A percentile compares a stretch with the other conserved stretches of the same genome.
phyloP scores from a whole-genome alignment of 345 rosid species.

The Rhizophora mangle region DNA sequence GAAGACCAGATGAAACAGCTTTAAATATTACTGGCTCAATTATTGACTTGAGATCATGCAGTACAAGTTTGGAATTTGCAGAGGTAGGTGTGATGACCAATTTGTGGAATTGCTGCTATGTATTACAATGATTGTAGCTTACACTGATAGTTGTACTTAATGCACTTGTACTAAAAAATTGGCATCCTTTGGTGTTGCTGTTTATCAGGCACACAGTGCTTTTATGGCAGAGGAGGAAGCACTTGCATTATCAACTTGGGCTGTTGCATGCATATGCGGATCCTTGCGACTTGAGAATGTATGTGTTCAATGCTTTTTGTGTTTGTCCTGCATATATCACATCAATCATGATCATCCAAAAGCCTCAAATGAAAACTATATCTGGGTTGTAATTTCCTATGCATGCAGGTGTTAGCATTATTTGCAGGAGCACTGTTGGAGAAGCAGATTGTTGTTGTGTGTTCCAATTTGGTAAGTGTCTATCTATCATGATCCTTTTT shows the following conservation, averaged over 20 bases:
- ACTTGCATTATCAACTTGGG: constrained; percentile 77
- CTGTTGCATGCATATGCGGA: constrained; percentile 87
- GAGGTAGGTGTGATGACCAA: constrained; percentile 53
- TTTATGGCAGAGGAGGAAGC: constrained; percentile 90
- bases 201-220: constrained; percentile 63
- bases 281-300: constrained; percentile 88
- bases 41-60: constrained; percentile 63
- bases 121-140: not conserved
- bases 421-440: constrained; percentile 84
- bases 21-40: constrained; percentile 62
- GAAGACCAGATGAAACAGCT: constrained; percentile 57
- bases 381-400: constrained; percentile 13
- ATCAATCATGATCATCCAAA: not conserved
- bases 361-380: not conserved
- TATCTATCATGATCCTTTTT: not conserved
- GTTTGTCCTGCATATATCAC: not conserved
- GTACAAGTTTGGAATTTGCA: constrained; percentile 62
- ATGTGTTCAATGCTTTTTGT: constrained; percentile 21
- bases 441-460: constrained; percentile 81
- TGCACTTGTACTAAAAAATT: not conserved
- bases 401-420: constrained; percentile 65
- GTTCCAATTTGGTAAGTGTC: constrained; percentile 85
- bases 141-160: constrained; percentile 7
- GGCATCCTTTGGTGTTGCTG: constrained; percentile 24
- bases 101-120: not conserved